A percentile compares a stretch with the other conserved stretches of the same genome.
Conservation (phyloP, 768 basidiomycete species). For the Trametes villosa region DNA sequence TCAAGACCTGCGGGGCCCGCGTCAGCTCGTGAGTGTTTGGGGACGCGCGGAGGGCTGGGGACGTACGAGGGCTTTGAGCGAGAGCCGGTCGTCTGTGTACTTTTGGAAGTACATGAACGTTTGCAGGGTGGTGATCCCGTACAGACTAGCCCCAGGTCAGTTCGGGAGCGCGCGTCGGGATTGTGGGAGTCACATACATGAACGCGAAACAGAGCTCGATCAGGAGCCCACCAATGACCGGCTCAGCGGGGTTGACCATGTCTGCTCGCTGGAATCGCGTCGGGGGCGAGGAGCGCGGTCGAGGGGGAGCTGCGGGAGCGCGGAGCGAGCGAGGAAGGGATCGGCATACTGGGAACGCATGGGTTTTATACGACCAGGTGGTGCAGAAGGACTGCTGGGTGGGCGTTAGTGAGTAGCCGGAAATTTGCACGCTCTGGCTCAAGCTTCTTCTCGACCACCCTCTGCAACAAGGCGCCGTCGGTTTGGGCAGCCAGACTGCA, state of each 20-base stretch:
- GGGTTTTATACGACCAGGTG: neutral
- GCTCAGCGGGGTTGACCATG: conserved; percentile 14
- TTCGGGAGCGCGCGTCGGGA: neutral
- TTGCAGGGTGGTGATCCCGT: conserved; percentile 23
- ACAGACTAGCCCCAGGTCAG: conserved; percentile 1
- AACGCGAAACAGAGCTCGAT: conserved; percentile 22
- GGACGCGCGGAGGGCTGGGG: neutral
- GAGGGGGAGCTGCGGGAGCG: neutral
- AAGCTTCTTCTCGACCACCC: neutral
- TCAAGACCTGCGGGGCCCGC: neutral
- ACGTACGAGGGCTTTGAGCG: conserved; percentile 13
- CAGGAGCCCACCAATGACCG: conserved; percentile 20
- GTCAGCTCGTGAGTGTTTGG: neutral
- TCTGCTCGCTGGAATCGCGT: neutral
- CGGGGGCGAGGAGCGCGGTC: neutral
- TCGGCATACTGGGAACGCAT: neutral
- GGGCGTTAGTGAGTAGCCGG: neutral
- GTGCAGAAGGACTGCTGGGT: neutral
- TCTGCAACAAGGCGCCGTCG: no score
- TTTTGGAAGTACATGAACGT: conserved; percentile 21
- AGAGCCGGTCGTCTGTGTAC: conserved; percentile 6
- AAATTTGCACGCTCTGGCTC: conserved; percentile 5
- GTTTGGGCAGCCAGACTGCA: no score
- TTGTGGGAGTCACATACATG: conserved; percentile 2
- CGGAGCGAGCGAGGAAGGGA: neutral